These are phyloP conservation scores for Graphilbum fragrans DNA, from an alignment of 2,329 filamentous ascomycete species.

Conservation along the genomic window DNA sequence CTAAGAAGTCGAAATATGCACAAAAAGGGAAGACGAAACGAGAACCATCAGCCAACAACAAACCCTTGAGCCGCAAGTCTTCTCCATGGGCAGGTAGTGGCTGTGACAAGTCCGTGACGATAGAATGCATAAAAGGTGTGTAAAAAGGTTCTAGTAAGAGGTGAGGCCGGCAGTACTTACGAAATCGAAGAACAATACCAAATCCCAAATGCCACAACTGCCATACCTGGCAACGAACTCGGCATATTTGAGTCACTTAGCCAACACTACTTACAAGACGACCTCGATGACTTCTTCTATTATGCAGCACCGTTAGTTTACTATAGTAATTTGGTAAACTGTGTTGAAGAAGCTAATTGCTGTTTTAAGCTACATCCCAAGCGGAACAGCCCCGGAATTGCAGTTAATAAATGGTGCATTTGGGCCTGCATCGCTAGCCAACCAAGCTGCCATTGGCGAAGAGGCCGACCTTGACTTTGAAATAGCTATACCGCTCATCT, in stretches of 20 bases:
- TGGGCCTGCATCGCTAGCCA: slow-evolving; percentile 8
- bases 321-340: no score
- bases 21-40: no score
- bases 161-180: neutral
- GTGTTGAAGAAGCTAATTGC: neutral
- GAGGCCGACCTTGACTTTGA: slow-evolving; percentile 26
- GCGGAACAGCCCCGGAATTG: slow-evolving; percentile 18
- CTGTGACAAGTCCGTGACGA: no score
- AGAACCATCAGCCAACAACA: no score
- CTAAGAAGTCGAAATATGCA: no score
- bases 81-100: no score
- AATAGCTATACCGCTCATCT: slow-evolving; percentile 23
- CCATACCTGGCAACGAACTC: slow-evolving; percentile 8
- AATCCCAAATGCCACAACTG: slow-evolving; percentile 7
- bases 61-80: no score
- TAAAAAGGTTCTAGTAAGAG: neutral
- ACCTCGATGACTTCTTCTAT: slow-evolving; percentile 11
- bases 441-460: slow-evolving; percentile 13
- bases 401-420: slow-evolving; percentile 19
- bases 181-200: slow-evolving; percentile 10
- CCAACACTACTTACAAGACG: slow-evolving; percentile 11
- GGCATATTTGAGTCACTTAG: slow-evolving; percentile 12
- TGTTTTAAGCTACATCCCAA: slow-evolving; percentile 14
- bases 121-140: neutral
- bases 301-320: neutral